Conservation (phyloP, 768 basidiomycete species). For the Leccinum aurantiacum region DNA sequence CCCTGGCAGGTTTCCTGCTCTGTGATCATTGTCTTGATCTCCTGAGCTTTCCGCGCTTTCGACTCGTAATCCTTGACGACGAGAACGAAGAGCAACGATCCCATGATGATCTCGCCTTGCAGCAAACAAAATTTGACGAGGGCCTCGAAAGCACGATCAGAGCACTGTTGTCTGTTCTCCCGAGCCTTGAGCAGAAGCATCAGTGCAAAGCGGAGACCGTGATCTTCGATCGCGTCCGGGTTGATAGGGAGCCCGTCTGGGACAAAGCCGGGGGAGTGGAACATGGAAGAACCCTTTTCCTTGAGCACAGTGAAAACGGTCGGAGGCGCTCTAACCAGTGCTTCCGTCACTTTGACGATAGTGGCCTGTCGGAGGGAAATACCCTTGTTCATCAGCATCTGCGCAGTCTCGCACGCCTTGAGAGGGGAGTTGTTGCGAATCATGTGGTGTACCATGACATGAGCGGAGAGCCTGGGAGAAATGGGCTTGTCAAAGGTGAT, state of each 20-base stretch:
- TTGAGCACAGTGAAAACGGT: slow-evolving; percentile 22
- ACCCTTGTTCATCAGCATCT: slow-evolving; percentile 54
- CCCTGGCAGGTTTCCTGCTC: slow-evolving; percentile 18
- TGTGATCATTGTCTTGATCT: slow-evolving; percentile 22
- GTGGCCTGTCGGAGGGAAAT: slow-evolving; percentile 51
- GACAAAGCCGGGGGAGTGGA: slow-evolving; percentile 14
- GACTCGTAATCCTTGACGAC: slow-evolving; percentile 64
- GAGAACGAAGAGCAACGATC: slow-evolving; percentile 64
- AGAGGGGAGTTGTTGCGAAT: slow-evolving; percentile 49
- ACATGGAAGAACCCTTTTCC: slow-evolving; percentile 17
- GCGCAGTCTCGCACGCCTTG: slow-evolving; percentile 50
- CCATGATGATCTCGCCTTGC: slow-evolving; percentile 80
- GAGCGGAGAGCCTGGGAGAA: slow-evolving; percentile 60
- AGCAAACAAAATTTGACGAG: slow-evolving; percentile 65
- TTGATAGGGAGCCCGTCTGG: slow-evolving; percentile 32
- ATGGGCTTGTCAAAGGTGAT: slow-evolving; percentile 50
- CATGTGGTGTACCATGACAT: slow-evolving; percentile 64
- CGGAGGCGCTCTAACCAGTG: slow-evolving; percentile 24
- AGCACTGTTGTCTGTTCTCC: slow-evolving; percentile 53
- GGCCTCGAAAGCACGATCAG: slow-evolving; percentile 58
- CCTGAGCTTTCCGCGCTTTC: slow-evolving; percentile 31
- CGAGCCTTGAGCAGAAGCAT: slow-evolving; percentile 53
- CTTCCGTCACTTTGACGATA: slow-evolving; percentile 40
- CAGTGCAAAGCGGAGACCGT: slow-evolving; percentile 50
- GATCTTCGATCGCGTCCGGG: slow-evolving; percentile 37